Evolutionary conservation across 345 rosid genomes (phyloP).

Genomic region (Stellera chamaejasme): DNA sequence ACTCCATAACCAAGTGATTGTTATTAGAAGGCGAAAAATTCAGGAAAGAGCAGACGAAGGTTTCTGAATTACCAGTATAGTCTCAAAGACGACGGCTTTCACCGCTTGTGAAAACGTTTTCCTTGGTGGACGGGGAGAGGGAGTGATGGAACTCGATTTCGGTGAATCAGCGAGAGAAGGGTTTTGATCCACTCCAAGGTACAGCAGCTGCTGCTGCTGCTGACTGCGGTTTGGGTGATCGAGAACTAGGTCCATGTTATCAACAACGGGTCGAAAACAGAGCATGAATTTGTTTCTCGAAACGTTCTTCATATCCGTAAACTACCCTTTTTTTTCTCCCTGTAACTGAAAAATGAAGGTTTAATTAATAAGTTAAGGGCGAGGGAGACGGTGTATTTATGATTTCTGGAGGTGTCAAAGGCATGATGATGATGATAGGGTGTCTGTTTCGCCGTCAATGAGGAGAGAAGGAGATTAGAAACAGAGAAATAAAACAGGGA

Average conservation of each 20-base stretch:
- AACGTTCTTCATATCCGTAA: constrained; percentile 18
- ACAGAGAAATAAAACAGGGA: not conserved
- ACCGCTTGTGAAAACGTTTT: constrained; percentile 24
- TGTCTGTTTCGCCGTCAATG: constrained; percentile 6
- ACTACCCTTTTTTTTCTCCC: not conserved
- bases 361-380: not conserved
- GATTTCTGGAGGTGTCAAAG: not conserved
- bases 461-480: constrained; percentile 8
- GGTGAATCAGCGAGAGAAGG: constrained; percentile 6
- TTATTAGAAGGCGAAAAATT: not conserved
- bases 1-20: not conserved
- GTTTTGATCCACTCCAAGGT: constrained; percentile 1
- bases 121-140: constrained; percentile 7
- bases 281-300: constrained; percentile 31
- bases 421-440: too few species aligned
- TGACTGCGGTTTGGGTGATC: constrained; percentile 3
- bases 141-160: constrained; percentile 9
- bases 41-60: not conserved
- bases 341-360: not conserved
- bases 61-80: constrained; percentile 24
- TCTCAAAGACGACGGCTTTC: constrained; percentile 28
- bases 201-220: not conserved
- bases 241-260: constrained; percentile 20
- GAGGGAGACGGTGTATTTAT: too few species aligned
- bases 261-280: constrained; percentile 38